Evolutionary conservation across 768 basidiomycete genomes (phyloP), one percentile per base, ranked within the genome.

Genomic region (Suillus fuscotomentosus): DNA sequence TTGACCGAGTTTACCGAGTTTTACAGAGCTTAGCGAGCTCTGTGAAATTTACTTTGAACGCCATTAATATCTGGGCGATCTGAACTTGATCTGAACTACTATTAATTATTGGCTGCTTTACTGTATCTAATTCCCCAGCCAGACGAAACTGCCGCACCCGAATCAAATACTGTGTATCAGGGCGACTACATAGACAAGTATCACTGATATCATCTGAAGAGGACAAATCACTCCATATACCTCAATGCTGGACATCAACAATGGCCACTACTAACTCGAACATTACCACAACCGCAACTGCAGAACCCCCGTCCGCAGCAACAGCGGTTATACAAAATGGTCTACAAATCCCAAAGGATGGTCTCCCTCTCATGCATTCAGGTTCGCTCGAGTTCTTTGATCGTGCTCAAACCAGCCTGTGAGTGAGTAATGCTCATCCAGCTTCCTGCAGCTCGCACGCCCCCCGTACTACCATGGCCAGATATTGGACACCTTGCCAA

Each of bases 401-500:
- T 14, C 3, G 17, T 42, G 8, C 17, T 67, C 63, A 57, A 66
- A 61, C 22, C 6, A 15, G 9, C 36, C 43, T 27, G 42, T 14
- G 34, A 17, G 11, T 59, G 8, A 17, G 38, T 10, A n/a, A 17
- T 36, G 59, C 36, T 24, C 27, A 47, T 24, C 11, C 22, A 6
- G 17, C 42, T 38, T 48, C 20, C 31, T 38, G 39, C 45, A 71
- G 78, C 72, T 60, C 82, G 81, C 63, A 76, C 68, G 11, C 80
- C 85, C 14, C 88, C 88, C 9, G 64, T 74, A 59, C 79, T 90
- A 8, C 86, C 84, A 0, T 91, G 86, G 87, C 92, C 91, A 27
- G 90, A 94, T 75, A 92, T 99, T 61, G 95, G 95, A 10, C 82
- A 86, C 50, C 85, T 93, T 41, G 97, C 92, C 51, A 90, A 90